A percentile compares a stretch with the other conserved stretches of the same genome.
These are phyloP conservation scores for Aureobasidium sp. DNA, from an alignment of 2,329 filamentous ascomycete genomes.

Conservation along the genomic window DNA sequence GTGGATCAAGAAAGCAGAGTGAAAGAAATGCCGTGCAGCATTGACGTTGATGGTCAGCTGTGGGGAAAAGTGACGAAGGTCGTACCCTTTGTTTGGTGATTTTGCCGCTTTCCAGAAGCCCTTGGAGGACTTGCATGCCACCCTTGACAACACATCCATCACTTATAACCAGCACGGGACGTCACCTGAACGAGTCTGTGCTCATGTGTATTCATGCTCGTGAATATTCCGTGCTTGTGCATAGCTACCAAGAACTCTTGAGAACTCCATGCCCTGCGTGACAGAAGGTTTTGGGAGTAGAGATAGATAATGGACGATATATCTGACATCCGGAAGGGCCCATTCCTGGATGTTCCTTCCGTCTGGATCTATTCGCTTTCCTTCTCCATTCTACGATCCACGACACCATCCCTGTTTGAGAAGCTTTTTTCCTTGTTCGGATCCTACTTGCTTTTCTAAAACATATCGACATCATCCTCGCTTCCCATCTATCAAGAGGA, in stretches of 20 bases:
- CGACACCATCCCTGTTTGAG: background rate
- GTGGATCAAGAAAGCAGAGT: background rate
- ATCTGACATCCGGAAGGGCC: background rate
- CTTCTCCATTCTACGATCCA: background rate
- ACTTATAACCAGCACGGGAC: background rate
- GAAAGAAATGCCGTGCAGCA: constrained; percentile 1
- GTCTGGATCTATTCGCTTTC: background rate
- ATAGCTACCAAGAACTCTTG: too few relatives aligned
- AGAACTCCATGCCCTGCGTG: too few relatives aligned
- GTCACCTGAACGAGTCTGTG: background rate
- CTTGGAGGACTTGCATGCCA: background rate
- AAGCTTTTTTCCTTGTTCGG: background rate
- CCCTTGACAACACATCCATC: background rate
- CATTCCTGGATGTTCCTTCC: background rate
- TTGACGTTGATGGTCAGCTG: constrained; percentile 3
- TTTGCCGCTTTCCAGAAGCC: background rate
- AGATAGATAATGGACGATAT: background rate
- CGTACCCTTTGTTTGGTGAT: background rate
- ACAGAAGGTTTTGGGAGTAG: too few relatives aligned
- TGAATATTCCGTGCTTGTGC: too few relatives aligned
- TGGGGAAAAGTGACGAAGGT: constrained; percentile 6
- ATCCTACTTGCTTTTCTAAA: background rate
- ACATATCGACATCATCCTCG: background rate
- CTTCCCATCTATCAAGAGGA: constrained; percentile 30
- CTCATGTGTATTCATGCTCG: background rate